Percentiles rank a stretch among this genome's conserved stretches.
Evolutionary conservation across 2,329 filamentous ascomycete species (phyloP).

Genomic region (Fusarium tuaranense): DNA sequence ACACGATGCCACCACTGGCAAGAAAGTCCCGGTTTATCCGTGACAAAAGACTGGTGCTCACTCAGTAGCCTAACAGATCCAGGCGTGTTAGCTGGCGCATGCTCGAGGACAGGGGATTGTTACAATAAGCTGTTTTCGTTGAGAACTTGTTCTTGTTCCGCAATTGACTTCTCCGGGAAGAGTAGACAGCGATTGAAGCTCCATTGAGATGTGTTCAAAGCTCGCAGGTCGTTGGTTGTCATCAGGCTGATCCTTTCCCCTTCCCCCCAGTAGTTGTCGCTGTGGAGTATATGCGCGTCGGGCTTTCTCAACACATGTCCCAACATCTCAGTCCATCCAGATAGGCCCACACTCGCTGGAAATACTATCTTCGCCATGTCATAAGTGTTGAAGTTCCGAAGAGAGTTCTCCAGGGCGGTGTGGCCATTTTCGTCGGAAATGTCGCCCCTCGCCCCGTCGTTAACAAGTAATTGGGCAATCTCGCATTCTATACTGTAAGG

Average conservation of each 20-base stretch:
- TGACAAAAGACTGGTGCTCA: background rate
- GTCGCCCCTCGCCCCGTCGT: background rate
- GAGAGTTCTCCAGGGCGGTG: background rate
- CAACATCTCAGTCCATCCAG: background rate
- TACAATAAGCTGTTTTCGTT: background rate
- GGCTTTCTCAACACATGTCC: background rate
- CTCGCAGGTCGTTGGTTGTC: background rate
- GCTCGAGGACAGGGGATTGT: background rate
- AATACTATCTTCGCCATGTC: background rate
- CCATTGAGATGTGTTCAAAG: background rate
- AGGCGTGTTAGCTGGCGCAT: background rate
- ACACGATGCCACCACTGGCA: background rate
- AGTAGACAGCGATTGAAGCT: background rate
- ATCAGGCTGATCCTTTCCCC: background rate
- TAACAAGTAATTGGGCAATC: background rate
- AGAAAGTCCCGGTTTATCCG: background rate
- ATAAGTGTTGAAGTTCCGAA: background rate
- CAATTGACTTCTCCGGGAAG: background rate
- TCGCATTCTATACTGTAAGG: background rate
- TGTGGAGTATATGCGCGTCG: background rate
- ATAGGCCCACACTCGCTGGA: background rate
- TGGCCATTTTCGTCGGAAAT: background rate
- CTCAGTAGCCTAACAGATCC: background rate
- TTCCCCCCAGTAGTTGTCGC: background rate
- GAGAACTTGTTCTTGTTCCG: background rate